Percentiles rank a stretch among this genome's conserved stretches.
Conservation (phyloP, 2,329 filamentous ascomycete species). For the Aureobasidium sp. region DNA sequence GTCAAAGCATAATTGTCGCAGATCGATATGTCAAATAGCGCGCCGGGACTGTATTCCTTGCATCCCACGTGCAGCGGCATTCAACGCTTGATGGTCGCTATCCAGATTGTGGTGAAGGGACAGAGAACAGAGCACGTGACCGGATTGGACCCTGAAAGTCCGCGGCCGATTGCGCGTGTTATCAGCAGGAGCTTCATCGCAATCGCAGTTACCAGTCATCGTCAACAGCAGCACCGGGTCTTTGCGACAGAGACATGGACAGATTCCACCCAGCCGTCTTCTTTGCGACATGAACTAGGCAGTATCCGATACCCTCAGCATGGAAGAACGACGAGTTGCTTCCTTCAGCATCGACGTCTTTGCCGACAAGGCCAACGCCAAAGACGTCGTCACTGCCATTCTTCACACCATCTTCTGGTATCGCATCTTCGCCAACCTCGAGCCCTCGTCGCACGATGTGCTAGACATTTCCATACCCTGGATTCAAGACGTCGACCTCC, state of each 20-base stretch:
- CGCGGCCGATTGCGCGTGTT: not conserved
- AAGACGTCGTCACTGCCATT: slow-evolving; percentile 89
- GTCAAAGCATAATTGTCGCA: no score
- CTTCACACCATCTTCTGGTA: slow-evolving; percentile 99
- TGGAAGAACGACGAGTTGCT: slow-evolving; percentile 63
- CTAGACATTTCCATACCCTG: slow-evolving; percentile 85
- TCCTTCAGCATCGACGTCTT: slow-evolving; percentile 94
- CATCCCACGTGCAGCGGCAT: no score
- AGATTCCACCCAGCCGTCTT: not conserved
- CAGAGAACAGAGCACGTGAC: no score
- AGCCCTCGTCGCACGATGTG: slow-evolving; percentile 77
- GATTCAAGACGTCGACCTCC: slow-evolving; percentile 82
- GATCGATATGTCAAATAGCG: no score
- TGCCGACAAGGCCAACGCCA: slow-evolving; percentile 80
- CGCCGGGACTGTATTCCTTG: no score
- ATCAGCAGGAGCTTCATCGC: not conserved
- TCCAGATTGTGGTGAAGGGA: no score
- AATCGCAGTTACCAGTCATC: not conserved
- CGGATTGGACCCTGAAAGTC: not conserved
- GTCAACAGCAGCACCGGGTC: not conserved
- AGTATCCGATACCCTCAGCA: not conserved
- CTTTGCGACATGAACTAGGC: not conserved
- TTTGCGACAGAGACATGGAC: slow-evolving; percentile 1
- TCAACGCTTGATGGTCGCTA: no score
- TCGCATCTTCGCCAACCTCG: slow-evolving; percentile 84